phyloP scores from a whole-genome alignment of 2,329 filamentous ascomycete genomes.

The Neonectria ditissima region DNA sequence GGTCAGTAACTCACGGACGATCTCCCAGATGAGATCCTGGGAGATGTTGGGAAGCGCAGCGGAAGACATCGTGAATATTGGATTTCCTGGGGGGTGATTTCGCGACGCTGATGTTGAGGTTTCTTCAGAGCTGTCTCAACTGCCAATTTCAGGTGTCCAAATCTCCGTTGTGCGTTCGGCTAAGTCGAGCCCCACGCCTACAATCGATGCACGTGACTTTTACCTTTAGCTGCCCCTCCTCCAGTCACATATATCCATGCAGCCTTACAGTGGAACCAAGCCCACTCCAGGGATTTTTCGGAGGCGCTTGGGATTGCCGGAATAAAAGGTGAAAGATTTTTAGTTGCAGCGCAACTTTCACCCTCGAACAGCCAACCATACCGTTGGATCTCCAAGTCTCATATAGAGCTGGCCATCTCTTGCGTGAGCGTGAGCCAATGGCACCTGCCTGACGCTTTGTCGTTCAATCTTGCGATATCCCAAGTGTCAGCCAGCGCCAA shows the following conservation, averaged over 20 bases:
- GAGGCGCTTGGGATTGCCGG: neutral
- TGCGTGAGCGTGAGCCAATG: slow-evolving; percentile 35
- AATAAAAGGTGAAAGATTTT: slow-evolving; percentile 25
- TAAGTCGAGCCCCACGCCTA: slow-evolving; percentile 38
- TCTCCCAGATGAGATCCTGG: slow-evolving; percentile 92
- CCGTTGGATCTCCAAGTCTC: slow-evolving; percentile 14
- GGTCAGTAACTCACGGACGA: slow-evolving; percentile 83
- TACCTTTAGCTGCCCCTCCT: neutral
- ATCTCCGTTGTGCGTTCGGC: slow-evolving; percentile 56
- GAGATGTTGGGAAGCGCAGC: slow-evolving; percentile 79
- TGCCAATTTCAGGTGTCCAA: slow-evolving; percentile 26
- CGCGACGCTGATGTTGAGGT: slow-evolving; percentile 48
- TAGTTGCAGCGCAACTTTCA: slow-evolving; percentile 16
- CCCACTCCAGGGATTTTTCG: neutral
- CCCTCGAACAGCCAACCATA: slow-evolving; percentile 27
- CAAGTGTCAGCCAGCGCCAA: slow-evolving; percentile 11
- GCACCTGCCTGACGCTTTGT: slow-evolving; percentile 4
- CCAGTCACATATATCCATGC: neutral
- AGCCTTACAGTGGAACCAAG: neutral
- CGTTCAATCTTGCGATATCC: neutral
- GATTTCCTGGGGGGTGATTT: slow-evolving; percentile 45
- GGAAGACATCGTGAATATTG: slow-evolving; percentile 64
- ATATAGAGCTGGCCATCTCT: slow-evolving; percentile 38
- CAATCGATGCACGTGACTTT: slow-evolving; percentile 15
- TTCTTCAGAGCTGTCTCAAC: slow-evolving; percentile 44